Percentiles rank a stretch among this genome's conserved stretches.
Evolutionary conservation across 768 basidiomycete species (phyloP).

Genomic region (Leccinum sublutescens): DNA sequence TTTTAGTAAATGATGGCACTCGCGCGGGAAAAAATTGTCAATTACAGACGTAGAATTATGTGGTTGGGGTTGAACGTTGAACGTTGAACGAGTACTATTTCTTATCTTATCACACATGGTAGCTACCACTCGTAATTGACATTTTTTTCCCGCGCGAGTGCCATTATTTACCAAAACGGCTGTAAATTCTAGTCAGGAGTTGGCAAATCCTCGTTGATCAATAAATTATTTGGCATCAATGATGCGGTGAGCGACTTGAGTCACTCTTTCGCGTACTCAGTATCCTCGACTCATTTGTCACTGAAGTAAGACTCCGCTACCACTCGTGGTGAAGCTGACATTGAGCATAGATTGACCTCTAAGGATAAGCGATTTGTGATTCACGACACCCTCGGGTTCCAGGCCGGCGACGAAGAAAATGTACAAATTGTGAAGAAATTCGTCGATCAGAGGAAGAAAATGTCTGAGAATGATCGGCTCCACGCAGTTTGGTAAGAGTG

Average conservation of each 20-base stretch:
- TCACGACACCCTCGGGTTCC: constrained; percentile 20
- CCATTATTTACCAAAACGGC: too few relatives aligned
- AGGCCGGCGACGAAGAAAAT: constrained; percentile 11
- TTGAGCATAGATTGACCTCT: constrained; percentile 10
- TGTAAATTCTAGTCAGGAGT: constrained; percentile 10
- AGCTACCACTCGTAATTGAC: too few relatives aligned
- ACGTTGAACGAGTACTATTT: too few relatives aligned
- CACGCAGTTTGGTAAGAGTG: constrained; percentile 15
- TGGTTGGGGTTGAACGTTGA: too few relatives aligned
- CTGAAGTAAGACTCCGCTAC: constrained; percentile 5
- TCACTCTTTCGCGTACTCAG: neutral
- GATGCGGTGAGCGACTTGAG: constrained; percentile 8
- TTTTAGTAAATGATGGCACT: too few relatives aligned
- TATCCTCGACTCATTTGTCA: neutral
- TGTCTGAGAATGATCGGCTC: constrained; percentile 5
- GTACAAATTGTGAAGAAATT: constrained; percentile 8
- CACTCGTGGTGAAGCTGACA: constrained; percentile 8
- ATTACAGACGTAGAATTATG: too few relatives aligned
- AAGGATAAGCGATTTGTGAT: constrained; percentile 15
- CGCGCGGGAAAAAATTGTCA: too few relatives aligned
- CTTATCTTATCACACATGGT: too few relatives aligned
- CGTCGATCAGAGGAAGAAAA: neutral
- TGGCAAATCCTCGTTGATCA: constrained; percentile 16
- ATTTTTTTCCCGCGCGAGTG: too few relatives aligned
- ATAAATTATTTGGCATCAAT: constrained; percentile 12